These are phyloP conservation scores for Corymbia maculata DNA, from an alignment of 345 rosid genomes.

Conservation along the genomic window DNA sequence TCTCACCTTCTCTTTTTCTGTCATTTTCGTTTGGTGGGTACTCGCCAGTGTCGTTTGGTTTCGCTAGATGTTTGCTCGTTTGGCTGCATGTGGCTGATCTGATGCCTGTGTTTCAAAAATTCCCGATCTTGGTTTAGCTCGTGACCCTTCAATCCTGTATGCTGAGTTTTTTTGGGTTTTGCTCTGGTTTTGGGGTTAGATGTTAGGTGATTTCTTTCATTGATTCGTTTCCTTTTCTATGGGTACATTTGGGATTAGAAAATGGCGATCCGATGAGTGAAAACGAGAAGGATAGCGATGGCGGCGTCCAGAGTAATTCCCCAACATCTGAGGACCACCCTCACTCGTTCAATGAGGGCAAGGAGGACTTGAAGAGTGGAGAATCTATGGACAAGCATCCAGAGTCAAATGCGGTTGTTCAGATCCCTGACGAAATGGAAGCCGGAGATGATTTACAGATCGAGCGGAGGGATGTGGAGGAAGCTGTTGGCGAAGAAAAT, in stretches of 20 bases:
- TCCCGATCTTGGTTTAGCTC: neutral
- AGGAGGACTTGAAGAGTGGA: neutral
- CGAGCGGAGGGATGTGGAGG: neutral
- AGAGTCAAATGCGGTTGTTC: neutral
- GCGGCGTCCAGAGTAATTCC: neutral
- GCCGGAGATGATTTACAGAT: neutral
- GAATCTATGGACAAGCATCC: neutral
- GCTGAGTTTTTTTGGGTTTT: neutral
- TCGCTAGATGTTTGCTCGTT: neutral
- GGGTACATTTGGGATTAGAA: neutral
- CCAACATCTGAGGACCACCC: neutral
- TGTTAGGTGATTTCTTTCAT: neutral
- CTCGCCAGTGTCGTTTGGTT: neutral
- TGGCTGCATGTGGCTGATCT: neutral
- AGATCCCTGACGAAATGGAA: neutral
- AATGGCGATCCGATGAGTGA: neutral
- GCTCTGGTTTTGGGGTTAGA: neutral
- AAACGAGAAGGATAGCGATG: neutral
- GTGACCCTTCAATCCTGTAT: neutral
- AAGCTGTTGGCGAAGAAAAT: neutral
- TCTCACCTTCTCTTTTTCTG: neutral
- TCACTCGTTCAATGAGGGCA: neutral
- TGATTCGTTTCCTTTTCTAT: neutral
- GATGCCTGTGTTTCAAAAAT: neutral
- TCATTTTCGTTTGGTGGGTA: neutral